Base-by-base conservation (phyloP, 352 stramenopile species). In the Pseudoperonospora humuli region DNA sequence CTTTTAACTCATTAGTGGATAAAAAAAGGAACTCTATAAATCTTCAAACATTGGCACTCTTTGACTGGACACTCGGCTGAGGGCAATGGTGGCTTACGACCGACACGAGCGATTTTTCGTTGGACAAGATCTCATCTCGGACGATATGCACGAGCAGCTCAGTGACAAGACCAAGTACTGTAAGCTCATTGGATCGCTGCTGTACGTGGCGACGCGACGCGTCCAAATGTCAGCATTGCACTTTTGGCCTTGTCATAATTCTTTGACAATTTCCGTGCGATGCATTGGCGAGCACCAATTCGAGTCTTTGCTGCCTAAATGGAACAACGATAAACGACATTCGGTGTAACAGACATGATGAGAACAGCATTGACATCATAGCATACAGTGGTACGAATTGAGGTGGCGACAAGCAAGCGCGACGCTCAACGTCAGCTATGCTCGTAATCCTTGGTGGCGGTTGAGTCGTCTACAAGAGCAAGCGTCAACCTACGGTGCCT, bases 201-300 rank as follows among this genome's bases (percentile, higher is more conserved):
- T 62, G n/a, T 62, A 62, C 19, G 39, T 62, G 1, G 53, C 53
- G 46, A 57, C 23, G 53, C 25, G 15, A 53, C 46, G 14, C 24
- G 46, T 15, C 46, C 46, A 2, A 46, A 62, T 32, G 53, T 52
- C 20, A 28, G 37, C 25, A n/a, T 33, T 24, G 39, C 18, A 53
- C 13, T 41, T 2, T 10, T 15, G 11, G 5, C 39, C 9, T 11
- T 57, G 8, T 57, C 20, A 1, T 46, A 48, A 17, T 46, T 44
- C 34, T 7, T 57, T 3, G 40, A 62, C n/a, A 17, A 31, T 13
- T 13, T 32, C 11, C 27, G 8, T 32, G 9, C 27, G 27, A n/a
- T 13, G 27, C 27, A 32, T 32, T 32, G 27, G 27, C 27, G 27
- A 8, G 27, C 8, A 3, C 27, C 11, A 1, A 15, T 34, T 7